Percentiles rank a stretch among this genome's conserved stretches.
These are phyloP conservation scores for Leishmania tarentolae DNA, from an alignment of 208 protist genomes.

Conservation along the genomic window DNA sequence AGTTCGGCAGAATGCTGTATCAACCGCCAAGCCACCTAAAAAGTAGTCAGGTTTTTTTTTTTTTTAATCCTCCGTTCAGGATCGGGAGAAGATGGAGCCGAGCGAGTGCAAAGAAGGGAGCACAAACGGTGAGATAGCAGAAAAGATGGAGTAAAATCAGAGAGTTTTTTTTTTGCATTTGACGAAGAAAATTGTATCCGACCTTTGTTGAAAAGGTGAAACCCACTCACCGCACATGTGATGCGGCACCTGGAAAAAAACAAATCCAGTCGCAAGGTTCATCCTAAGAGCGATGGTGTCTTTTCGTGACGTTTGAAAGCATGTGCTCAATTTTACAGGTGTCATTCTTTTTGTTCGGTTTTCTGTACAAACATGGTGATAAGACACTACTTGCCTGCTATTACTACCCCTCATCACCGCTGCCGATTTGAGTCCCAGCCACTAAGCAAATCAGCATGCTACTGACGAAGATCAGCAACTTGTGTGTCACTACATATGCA, in stretches of 20 bases:
- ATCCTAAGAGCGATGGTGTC: neutral
- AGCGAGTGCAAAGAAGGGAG: neutral
- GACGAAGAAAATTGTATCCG: neutral
- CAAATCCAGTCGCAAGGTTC: neutral
- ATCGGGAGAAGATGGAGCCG: neutral
- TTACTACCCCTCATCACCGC: neutral
- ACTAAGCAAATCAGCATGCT: neutral
- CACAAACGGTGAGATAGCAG: neutral
- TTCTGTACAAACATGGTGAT: neutral
- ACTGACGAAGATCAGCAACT: neutral
- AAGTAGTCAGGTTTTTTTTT: too few relatives aligned
- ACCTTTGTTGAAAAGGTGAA: neutral
- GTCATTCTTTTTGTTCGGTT: neutral
- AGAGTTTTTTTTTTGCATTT: neutral
- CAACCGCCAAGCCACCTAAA: neutral
- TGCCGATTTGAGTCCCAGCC: neutral
- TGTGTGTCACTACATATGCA: neutral
- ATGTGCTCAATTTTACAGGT: neutral
- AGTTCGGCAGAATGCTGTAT: neutral
- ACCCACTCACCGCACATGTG: neutral
- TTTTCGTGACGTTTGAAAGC: neutral
- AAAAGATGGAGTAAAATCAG: neutral
- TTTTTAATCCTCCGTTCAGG: neutral
- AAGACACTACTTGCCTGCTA: neutral
- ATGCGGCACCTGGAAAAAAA: neutral